These are phyloP conservation scores for Forsythia viridissima DNA, from an alignment of 257 asterid species.

Conservation along the genomic window DNA sequence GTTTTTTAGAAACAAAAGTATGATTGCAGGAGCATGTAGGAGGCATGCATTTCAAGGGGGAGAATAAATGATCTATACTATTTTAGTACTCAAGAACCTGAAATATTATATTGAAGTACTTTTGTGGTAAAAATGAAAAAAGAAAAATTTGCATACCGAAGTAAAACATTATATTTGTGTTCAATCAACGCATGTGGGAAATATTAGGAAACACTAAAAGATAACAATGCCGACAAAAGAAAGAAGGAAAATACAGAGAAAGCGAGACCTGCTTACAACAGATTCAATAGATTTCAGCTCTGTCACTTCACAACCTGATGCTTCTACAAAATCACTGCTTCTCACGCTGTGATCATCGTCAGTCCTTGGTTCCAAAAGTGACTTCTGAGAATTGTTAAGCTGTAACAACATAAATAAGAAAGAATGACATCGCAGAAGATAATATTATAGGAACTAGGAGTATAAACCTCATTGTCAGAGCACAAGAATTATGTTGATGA, in stretches of 20 bases:
- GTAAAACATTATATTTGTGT: too few species aligned
- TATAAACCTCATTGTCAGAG: too few species aligned
- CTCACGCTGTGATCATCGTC: slow-evolving; percentile 23
- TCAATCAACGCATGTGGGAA: neutral
- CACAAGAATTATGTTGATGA: neutral
- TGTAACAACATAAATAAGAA: slow-evolving; percentile 1
- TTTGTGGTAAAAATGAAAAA: neutral
- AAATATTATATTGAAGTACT: neutral
- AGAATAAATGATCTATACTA: neutral
- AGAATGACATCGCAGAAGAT: neutral
- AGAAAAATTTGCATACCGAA: too few species aligned
- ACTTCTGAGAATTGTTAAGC: slow-evolving; percentile 30
- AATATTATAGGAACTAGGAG: too few species aligned
- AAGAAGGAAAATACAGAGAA: slow-evolving; percentile 16
- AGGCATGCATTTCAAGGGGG: neutral
- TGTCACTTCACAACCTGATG: slow-evolving; percentile 33
- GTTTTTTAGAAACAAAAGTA: neutral
- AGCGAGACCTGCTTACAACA: slow-evolving; percentile 38
- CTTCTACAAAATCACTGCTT: slow-evolving; percentile 38
- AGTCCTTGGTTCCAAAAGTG: slow-evolving; percentile 32
- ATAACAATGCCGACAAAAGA: slow-evolving; percentile 8
- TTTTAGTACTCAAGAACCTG: slow-evolving; percentile 9
- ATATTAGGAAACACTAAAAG: neutral
- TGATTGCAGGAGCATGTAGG: neutral
- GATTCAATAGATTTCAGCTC: slow-evolving; percentile 33